phyloP scores from a whole-genome alignment of 305 asterid species.

The Solanum hybrid region DNA sequence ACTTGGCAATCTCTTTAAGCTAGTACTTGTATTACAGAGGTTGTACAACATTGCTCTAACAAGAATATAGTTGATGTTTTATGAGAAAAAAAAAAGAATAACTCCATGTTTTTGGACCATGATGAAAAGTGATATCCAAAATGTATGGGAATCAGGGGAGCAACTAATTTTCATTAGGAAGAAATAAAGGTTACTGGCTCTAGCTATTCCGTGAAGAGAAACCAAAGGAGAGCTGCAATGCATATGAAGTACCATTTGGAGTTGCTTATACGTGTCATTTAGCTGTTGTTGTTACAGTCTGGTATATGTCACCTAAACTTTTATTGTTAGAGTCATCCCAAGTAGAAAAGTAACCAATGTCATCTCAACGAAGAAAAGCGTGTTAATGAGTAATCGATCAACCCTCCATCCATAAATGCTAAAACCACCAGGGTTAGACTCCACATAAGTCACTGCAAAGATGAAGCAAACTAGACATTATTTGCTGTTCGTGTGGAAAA shows the following conservation, averaged over 20 bases:
- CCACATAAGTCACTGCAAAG: conserved; percentile 71
- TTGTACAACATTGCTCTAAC: too few species aligned
- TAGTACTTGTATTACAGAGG: too few species aligned
- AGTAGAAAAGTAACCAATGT: conserved; percentile 59
- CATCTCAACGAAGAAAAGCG: conserved; percentile 65
- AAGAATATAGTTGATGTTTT: too few species aligned
- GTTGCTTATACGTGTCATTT: not conserved
- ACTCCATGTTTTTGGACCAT: too few species aligned
- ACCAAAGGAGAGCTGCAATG: not conserved
- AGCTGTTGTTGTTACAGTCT: not conserved
- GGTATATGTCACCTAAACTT: not conserved
- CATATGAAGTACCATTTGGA: not conserved
- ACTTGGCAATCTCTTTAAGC: too few species aligned
- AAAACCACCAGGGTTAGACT: conserved; percentile 76
- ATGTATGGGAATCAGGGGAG: too few species aligned
- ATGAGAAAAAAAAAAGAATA: too few species aligned
- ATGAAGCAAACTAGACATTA: not conserved
- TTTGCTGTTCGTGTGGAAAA: not conserved
- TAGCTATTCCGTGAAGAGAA: not conserved
- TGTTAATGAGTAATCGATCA: conserved; percentile 71
- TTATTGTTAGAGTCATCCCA: conserved; percentile 38
- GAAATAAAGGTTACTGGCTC: not conserved
- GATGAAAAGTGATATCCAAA: too few species aligned
- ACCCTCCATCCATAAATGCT: conserved; percentile 79
- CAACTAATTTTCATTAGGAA: too few species aligned